A percentile compares a stretch with the other conserved stretches of the same genome.
Conservation (phyloP, 176 grass and related monocot species). For the Hordeum vulgare region MorexV3_pseudomolecules_assembly NC_058523.1:460210299-460210798, state of each 20-base stretch:
- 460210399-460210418: neutral
- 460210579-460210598: neutral
- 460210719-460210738: too few species aligned
- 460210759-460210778: too few species aligned
- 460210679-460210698: too few species aligned
- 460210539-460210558: neutral
- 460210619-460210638: neutral
- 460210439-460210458: neutral
- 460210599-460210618: neutral
- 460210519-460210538: neutral
- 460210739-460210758: too few species aligned
- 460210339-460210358: neutral
- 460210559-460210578: too few species aligned
- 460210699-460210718: too few species aligned
- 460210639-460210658: too few species aligned
- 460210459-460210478: neutral
- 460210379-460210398: neutral
- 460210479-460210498: neutral
- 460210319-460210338: neutral
- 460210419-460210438: conserved; percentile 3
- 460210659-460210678: too few species aligned
- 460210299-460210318: neutral
- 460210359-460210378: neutral
- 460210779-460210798: too few species aligned
- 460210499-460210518: neutral